Conservation (phyloP, 805 yeast species). For the Brettanomyces anomalus region DNA sequence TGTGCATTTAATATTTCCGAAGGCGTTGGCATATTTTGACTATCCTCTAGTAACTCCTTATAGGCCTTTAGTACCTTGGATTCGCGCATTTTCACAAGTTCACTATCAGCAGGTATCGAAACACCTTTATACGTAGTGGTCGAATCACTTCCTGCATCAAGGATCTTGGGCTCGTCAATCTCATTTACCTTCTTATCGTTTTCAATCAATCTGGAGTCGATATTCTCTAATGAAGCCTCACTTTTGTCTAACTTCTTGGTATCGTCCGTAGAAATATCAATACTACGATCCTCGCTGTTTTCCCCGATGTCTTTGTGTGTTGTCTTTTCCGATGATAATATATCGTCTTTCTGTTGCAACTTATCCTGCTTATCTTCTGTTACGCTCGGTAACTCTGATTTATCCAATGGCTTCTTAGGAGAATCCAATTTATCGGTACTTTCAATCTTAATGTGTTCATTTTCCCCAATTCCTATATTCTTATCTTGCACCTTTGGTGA, state of each 20-base stretch:
- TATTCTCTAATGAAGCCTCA: too few species aligned
- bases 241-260: too few species aligned
- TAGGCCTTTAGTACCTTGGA: slow-evolving; percentile 20
- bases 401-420: too few species aligned
- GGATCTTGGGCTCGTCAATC: background rate
- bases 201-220: too few species aligned
- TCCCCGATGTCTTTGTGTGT: background rate
- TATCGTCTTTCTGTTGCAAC: background rate
- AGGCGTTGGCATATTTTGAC: slow-evolving; percentile 11
- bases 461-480: too few species aligned
- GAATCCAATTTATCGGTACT: too few species aligned
- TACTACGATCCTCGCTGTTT: background rate
- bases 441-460: too few species aligned
- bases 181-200: background rate
- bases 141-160: slow-evolving; percentile 2
- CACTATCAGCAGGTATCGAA: slow-evolving; percentile 27
- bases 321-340: background rate
- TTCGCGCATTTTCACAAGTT: slow-evolving; percentile 19
- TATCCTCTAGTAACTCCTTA: slow-evolving; percentile 15
- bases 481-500: background rate
- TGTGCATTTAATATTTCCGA: slow-evolving; percentile 33
- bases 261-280: background rate
- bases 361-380: too few species aligned
- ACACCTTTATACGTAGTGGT: slow-evolving; percentile 23
- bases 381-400: too few species aligned